Base-by-base conservation (phyloP, 2,329 filamentous ascomycete species). In the Aureobasidium pullulans region DNA sequence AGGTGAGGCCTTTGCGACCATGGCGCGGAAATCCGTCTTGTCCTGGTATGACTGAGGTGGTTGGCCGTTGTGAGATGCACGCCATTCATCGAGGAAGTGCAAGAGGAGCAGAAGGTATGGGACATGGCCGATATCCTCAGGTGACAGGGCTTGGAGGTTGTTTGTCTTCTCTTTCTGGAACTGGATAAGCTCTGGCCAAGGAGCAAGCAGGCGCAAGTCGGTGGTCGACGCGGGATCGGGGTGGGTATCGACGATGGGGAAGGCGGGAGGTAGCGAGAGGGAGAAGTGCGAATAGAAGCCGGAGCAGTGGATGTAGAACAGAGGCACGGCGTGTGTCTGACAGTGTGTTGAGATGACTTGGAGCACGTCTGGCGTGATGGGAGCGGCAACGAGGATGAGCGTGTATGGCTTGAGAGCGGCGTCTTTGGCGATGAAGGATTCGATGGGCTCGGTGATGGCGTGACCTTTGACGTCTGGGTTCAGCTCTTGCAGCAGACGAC, bases 171-270 rank as follows among this genome's bases (percentile, higher is more conserved):
- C 79, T 57, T 79, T 73, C 2, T 84, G 82, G 63, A 92, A 92
- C 3, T 81, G 77, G 1, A 78, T 71, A 13, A 99, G 81, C 70
- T 94, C 92, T 19, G 87, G 83, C 93, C 94, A 99, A 37, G 94
- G 93, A 36, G 81, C 82, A 4, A 96, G 76, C 11, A 99, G 79
- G 52, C 94, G 86, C 36, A 99, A 80, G 67, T 99, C 94, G 60
- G 88, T 86, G 0, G 85, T 94, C 7, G 90, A 85, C 40, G 90
- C 89, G 42, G 90, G 85, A 63, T 96, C 91, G 0, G 94, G 94
- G 69, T 99, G 94, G 46, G 94, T 97, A 70, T 99, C 93, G 63
- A 99, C 89, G 60, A 99, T 88, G 5, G 93, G 91, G 67, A 95
- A 96, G 31, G 86, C 84, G n/a, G 84, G 79, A 9, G 89, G 87